Evolutionary conservation across 2,329 filamentous ascomycete species (phyloP), one percentile per base, ranked within the genome.

Genomic region (Akanthomyces dipterigenus): DNA sequence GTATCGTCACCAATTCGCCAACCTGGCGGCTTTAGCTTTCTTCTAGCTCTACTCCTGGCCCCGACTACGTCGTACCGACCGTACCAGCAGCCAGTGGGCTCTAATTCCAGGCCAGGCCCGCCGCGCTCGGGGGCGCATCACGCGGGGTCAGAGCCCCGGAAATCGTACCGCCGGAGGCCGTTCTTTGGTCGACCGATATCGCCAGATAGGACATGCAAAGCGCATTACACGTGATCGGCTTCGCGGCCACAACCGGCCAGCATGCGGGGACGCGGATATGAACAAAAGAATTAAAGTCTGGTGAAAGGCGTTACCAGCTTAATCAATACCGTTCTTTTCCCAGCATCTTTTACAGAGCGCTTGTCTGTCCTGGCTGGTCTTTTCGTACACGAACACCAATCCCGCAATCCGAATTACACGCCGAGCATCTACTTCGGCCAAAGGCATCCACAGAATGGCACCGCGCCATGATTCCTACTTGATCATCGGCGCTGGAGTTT

Each of bases 401-500:
- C 14, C 36, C 51, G 8, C 51, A 36, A 31, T 36, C 42, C 22
- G 24, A 51, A 31, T 16, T 20, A 20, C 36, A 31, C 46, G 46
- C 34, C 3, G 5, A 20, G 24, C 28, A 22, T 28, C 5, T 16
- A 4, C 24, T 1, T 22, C 36, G 14, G 18, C 12, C 22, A 3
- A 9, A 20, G 6, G 2, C n/a, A 6, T 43, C 22, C 8, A 8
- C 48, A 55, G 42, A 28, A 62, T 59, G 61, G 49, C 55, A 9
- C 7, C 40, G 20, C 7, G 50, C n/a, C 14, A 61, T 50, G 40
- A 46, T 43, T 79, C 78, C 16, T 81, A 80, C 66, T 72, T 88
- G 62, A 87, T 89, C 61, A 73, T 88, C 48, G 87, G 87, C 38
- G 83, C 82, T 8, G 87, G 87, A 49, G 83, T 86, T 34, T 88